Evolutionary conservation across 2,329 filamentous ascomycete species (phyloP).

Genomic region (Trichoderma sp.): DNA sequence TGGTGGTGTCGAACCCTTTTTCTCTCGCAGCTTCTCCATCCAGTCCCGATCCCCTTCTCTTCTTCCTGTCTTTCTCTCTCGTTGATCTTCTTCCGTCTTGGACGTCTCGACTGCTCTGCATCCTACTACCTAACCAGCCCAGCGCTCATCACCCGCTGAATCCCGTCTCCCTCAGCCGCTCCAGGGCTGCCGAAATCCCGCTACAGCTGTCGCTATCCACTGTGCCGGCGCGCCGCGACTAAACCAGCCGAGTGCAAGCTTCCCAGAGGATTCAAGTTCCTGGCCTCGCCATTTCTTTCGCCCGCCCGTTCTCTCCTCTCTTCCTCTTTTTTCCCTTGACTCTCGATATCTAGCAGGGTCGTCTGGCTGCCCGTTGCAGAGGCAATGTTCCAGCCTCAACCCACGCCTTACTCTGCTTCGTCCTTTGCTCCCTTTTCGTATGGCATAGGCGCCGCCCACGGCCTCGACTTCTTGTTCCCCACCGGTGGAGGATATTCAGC

Average conservation of each 20-base stretch:
- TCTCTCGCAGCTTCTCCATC: not conserved
- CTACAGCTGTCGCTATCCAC: slow-evolving; percentile 4
- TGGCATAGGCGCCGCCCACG: slow-evolving; percentile 41
- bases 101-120: not conserved
- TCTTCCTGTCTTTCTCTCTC: not conserved
- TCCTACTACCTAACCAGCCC: not conserved
- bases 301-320: not conserved
- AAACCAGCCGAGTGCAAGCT: not conserved
- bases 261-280: not conserved
- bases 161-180: not conserved
- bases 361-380: slow-evolving; percentile 16
- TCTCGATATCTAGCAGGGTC: not conserved
- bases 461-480: slow-evolving; percentile 32
- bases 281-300: not conserved
- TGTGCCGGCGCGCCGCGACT: not conserved
- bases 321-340: not conserved
- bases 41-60: not conserved
- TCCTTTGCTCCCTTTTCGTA: slow-evolving; percentile 43
- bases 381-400: slow-evolving; percentile 61
- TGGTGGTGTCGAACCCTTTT: not conserved
- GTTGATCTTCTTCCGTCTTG: not conserved
- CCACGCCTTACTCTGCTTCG: slow-evolving; percentile 52
- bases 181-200: not conserved
- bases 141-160: not conserved
- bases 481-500: slow-evolving; percentile 17